phyloP scores from a whole-genome alignment of 345 rosid genomes.

The Sonneratia alba region DNA sequence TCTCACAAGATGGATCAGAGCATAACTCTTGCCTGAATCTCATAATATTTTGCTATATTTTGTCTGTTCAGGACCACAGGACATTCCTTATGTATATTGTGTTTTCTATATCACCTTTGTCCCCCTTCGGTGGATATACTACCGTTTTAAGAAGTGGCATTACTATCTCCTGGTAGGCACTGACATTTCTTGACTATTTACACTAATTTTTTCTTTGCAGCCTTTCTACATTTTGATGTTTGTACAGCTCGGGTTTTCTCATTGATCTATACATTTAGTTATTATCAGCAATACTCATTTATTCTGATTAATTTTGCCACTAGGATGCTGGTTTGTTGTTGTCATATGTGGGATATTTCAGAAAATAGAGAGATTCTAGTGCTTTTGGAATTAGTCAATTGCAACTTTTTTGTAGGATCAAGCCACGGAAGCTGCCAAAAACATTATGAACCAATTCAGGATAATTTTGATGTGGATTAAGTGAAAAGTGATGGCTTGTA shows the following conservation, averaged over 20 bases:
- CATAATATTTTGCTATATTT: not conserved
- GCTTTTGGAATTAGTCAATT: not conserved
- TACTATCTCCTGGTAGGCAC: slow-evolving; percentile 84
- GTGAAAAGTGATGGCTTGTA: not conserved
- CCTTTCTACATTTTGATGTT: not conserved
- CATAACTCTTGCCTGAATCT: not conserved
- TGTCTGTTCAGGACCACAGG: slow-evolving; percentile 66
- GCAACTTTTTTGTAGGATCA: no score
- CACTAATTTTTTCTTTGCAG: not conserved
- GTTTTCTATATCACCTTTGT: slow-evolving; percentile 71
- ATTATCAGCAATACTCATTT: not conserved
- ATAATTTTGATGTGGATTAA: not conserved
- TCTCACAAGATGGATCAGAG: slow-evolving; percentile 1
- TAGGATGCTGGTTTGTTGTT: not conserved
- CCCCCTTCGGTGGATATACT: slow-evolving; percentile 95
- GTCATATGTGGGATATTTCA: not conserved
- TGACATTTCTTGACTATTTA: not conserved
- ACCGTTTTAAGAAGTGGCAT: slow-evolving; percentile 95
- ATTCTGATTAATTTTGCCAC: not conserved
- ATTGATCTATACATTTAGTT: not conserved
- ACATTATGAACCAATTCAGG: no score
- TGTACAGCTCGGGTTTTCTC: not conserved
- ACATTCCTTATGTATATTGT: slow-evolving; percentile 76
- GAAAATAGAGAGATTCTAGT: not conserved
- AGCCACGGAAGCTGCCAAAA: no score